Evolutionary conservation across 2,329 filamentous ascomycete genomes (phyloP).

Genomic region (Mycosphaerelloides madeirae): DNA sequence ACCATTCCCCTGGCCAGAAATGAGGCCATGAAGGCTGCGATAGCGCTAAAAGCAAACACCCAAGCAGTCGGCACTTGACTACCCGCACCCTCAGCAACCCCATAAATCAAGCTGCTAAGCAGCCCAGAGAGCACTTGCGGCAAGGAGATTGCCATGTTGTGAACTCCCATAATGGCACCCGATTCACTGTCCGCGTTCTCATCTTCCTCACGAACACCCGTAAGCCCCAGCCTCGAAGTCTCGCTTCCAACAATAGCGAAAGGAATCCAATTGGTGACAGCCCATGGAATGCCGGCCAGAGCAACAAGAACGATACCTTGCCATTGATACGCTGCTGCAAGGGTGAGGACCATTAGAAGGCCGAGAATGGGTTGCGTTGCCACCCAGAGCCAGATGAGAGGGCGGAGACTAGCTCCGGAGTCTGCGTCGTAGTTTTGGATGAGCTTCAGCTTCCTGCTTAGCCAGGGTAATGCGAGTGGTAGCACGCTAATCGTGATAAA

Average conservation of each 20-base stretch:
- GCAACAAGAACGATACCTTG: slow-evolving; percentile 20
- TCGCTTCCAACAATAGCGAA: slow-evolving; percentile 18
- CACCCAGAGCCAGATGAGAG: slow-evolving; percentile 17
- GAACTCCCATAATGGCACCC: slow-evolving; percentile 18
- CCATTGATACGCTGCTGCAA: slow-evolving; percentile 16
- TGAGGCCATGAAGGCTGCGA: slow-evolving; percentile 17
- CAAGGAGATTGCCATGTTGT: slow-evolving; percentile 20
- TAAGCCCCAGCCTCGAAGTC: slow-evolving; percentile 12
- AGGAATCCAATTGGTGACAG: slow-evolving; percentile 21
- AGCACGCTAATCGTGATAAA: slow-evolving; percentile 16
- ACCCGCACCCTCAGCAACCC: slow-evolving; percentile 13
- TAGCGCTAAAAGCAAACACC: slow-evolving; percentile 17
- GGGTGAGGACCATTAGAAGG: slow-evolving; percentile 13
- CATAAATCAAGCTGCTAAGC: slow-evolving; percentile 14
- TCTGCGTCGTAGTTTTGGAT: not conserved
- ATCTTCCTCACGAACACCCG: slow-evolving; percentile 5
- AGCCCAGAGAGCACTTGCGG: slow-evolving; percentile 17
- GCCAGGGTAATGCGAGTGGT: slow-evolving; percentile 6
- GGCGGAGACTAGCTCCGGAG: slow-evolving; percentile 2
- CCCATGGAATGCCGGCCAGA: slow-evolving; percentile 15
- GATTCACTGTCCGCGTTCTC: slow-evolving; percentile 8
- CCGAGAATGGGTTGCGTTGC: slow-evolving; percentile 18
- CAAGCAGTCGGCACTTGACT: slow-evolving; percentile 18
- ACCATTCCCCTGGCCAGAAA: slow-evolving; percentile 13
- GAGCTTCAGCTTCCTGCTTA: not conserved